Conservation (phyloP, 306 rosid species). For the Vigna radiata region DNA sequence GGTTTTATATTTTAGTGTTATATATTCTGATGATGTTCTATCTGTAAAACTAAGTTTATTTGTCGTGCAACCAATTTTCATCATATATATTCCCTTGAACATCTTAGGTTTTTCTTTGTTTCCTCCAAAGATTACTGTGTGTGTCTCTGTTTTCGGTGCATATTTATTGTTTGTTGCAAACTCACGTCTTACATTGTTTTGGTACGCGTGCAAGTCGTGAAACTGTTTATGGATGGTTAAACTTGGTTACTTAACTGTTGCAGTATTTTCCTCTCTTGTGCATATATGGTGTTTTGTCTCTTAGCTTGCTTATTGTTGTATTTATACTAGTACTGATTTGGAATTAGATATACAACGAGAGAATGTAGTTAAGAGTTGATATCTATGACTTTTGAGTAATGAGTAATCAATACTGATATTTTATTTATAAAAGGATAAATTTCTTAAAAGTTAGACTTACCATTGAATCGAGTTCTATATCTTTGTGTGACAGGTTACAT, state of each 20-base stretch:
- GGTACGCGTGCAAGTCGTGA: constrained; percentile 11
- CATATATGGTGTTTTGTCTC: neutral
- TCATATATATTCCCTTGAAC: constrained; percentile 31
- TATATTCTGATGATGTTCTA: constrained; percentile 46
- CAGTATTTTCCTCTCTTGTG: neutral
- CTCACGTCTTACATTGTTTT: neutral
- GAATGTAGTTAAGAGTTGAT: neutral
- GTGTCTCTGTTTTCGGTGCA: neutral
- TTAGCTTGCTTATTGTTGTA: neutral
- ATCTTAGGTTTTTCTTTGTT: constrained; percentile 9
- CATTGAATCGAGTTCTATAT: constrained; percentile 11
- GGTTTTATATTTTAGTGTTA: constrained; percentile 29
- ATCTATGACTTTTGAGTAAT: neutral
- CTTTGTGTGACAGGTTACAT: neutral
- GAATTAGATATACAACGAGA: neutral
- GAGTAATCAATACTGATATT: constrained; percentile 6
- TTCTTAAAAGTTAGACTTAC: constrained; percentile 24
- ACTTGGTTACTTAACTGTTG: neutral
- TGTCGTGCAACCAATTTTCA: constrained; percentile 32
- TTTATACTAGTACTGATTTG: neutral
- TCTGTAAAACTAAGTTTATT: constrained; percentile 37
- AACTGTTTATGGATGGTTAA: neutral
- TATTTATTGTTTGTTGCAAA: neutral
- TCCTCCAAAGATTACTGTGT: constrained; percentile 4
- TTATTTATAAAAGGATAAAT: neutral